These are phyloP conservation scores for Nevesoporus exiguus DNA, from an alignment of 768 basidiomycete genomes.

Conservation along the genomic window DNA sequence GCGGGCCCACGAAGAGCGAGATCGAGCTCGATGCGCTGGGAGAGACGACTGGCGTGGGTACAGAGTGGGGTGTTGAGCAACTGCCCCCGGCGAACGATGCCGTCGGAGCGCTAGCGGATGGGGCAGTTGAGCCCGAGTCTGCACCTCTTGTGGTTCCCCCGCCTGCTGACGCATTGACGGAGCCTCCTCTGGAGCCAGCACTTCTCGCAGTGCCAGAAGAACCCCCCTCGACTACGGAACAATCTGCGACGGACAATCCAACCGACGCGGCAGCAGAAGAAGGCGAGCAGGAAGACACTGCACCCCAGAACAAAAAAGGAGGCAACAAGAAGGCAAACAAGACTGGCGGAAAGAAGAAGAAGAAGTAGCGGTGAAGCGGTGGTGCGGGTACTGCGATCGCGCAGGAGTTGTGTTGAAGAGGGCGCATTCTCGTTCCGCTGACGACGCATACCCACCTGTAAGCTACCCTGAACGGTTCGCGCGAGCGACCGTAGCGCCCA, in stretches of 20 bases:
- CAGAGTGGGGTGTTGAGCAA: not conserved
- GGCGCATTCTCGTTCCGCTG: not conserved
- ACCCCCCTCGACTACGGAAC: not conserved
- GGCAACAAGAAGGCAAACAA: not conserved
- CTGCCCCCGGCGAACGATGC: not conserved
- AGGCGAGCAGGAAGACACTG: not conserved
- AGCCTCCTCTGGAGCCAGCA: not conserved
- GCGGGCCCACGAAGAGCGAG: not conserved
- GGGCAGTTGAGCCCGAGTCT: not conserved
- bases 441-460: not conserved
- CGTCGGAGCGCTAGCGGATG: not conserved
- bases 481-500: not conserved
- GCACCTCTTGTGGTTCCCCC: not conserved
- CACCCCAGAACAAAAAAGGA: not conserved
- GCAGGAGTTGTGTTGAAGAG: not conserved
- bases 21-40: not conserved
- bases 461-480: not conserved
- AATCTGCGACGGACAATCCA: constrained; percentile 10
- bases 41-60: not conserved
- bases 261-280: constrained; percentile 7
- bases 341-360: constrained; percentile 7
- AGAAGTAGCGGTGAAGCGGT: constrained; percentile 6
- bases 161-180: not conserved
- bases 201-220: not conserved
- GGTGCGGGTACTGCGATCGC: constrained; percentile 3